Percentiles rank a stretch among this genome's conserved stretches.
phyloP scores from a whole-genome alignment of 768 basidiomycete genomes.

The Mycena galopus region DNA sequence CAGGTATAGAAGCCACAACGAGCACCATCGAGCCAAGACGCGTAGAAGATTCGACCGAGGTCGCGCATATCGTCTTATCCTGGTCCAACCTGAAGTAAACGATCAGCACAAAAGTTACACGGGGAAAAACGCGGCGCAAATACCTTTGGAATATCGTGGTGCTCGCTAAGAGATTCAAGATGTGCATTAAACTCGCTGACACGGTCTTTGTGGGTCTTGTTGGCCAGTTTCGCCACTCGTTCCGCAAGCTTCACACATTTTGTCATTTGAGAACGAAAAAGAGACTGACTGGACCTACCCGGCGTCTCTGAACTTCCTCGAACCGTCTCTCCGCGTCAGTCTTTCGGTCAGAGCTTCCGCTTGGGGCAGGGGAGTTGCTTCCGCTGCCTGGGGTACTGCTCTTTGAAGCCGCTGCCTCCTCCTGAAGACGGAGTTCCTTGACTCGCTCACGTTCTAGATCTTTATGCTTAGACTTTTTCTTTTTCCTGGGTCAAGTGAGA shows the following conservation, averaged over 20 bases:
- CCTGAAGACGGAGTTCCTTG: slow-evolving; percentile 63
- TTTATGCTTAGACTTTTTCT: slow-evolving; percentile 83
- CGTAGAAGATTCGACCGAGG: slow-evolving; percentile 14
- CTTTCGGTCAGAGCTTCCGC: slow-evolving; percentile 67
- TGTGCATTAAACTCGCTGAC: slow-evolving; percentile 92
- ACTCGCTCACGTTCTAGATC: slow-evolving; percentile 60
- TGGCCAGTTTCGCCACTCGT: slow-evolving; percentile 81
- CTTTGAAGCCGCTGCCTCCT: slow-evolving; percentile 57
- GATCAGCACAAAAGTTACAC: slow-evolving; percentile 24
- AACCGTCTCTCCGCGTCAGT: slow-evolving; percentile 92
- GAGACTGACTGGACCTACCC: slow-evolving; percentile 63
- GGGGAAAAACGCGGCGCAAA: slow-evolving; percentile 29
- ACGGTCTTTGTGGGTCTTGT: slow-evolving; percentile 93
- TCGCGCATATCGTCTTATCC: slow-evolving; percentile 67
- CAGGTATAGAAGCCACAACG: slow-evolving; percentile 7
- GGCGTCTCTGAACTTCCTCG: slow-evolving; percentile 85
- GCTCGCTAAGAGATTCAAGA: slow-evolving; percentile 89
- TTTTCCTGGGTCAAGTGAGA: slow-evolving; percentile 66
- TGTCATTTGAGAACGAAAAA: slow-evolving; percentile 27
- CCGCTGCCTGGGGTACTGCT: slow-evolving; percentile 67
- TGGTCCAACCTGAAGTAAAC: slow-evolving; percentile 77
- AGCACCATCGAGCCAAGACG: slow-evolving; percentile 3
- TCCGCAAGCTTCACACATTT: slow-evolving; percentile 68
- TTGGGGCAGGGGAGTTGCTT: slow-evolving; percentile 71
- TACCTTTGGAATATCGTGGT: slow-evolving; percentile 96